Base-by-base conservation (phyloP, 2,329 filamentous ascomycete species). In the Neonectria magnoliae region DNA sequence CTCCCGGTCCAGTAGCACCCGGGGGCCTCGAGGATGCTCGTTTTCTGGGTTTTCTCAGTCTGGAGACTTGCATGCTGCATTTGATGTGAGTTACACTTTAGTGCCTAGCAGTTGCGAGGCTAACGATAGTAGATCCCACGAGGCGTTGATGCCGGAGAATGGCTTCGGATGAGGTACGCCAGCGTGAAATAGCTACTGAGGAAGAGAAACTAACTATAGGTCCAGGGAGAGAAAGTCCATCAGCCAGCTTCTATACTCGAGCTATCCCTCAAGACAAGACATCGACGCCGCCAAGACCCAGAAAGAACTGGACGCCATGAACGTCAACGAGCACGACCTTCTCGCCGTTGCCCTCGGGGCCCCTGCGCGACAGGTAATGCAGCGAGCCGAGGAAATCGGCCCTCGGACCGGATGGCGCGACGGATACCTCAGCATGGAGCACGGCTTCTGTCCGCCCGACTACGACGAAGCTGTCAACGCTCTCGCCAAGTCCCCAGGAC, bases 271-370 rank as follows among this genome's bases (percentile, higher is more conserved):
- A 1, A 76, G 78, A 1, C 71, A 81, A 27, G 77, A 81, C 33
- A 76, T 82, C 22, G 74, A 76, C 29, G 75, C 71, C 33, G 80
- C 81, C 36, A 83, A 70, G 11, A 60, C 22, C 5, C 71, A 73
- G 25, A 54, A 81, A 60, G 82, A 83, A 62, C 79, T 86, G 33
- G 85, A 87, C 67, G 74, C 77, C 6, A 78, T 87, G 16, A 84
- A 82, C 47, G 81, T 80, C 3, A 77, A 77, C 56, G 84, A 86
- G 59, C 79, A 82, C 31, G 82, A 85, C 55, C 73, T 87, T 5
- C 77, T 87, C 1, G 85, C 84, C 14, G 79, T 85, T 6, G 84
- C 85, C 1, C 78, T 87, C 5, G 84, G 85, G 1, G 84, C 85
- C 0, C 85, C 85, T 1, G 85, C 84, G 22, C 81, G 85, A 11